These are phyloP conservation scores for Hemisphaericaspora nanyangensis DNA, from an alignment of 805 yeast genomes.

Conservation along the genomic window DNA sequence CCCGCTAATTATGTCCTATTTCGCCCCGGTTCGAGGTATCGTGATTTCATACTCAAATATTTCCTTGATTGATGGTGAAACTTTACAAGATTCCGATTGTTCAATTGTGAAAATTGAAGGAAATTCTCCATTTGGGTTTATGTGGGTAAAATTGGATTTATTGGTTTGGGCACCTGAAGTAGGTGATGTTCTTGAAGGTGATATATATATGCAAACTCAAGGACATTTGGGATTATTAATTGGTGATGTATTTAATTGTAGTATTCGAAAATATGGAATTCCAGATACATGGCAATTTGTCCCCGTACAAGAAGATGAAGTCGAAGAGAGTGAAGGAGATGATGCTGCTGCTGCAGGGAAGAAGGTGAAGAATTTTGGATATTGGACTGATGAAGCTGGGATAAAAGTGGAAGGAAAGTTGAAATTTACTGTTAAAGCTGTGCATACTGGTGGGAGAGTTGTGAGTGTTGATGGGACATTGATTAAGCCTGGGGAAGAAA, in stretches of 20 bases:
- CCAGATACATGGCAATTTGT: slow-evolving; percentile 86
- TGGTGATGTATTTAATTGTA: slow-evolving; percentile 93
- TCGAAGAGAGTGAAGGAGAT: slow-evolving; percentile 16
- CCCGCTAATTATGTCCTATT: slow-evolving; percentile 82
- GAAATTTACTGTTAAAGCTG: slow-evolving; percentile 65
- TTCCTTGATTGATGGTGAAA: slow-evolving; percentile 32
- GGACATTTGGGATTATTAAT: slow-evolving; percentile 89
- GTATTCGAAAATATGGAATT: slow-evolving; percentile 77
- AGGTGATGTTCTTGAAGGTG: slow-evolving; percentile 87
- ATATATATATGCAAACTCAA: slow-evolving; percentile 87
- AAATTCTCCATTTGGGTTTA: slow-evolving; percentile 82
- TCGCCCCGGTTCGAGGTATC: slow-evolving; percentile 70
- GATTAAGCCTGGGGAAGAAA: slow-evolving; percentile 53
- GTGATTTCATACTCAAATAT: slow-evolving; percentile 76
- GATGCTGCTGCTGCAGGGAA: slow-evolving; percentile 13
- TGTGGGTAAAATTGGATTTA: slow-evolving; percentile 82
- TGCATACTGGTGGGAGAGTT: slow-evolving; percentile 75
- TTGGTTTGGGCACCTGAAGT: slow-evolving; percentile 85
- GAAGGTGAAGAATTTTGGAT: slow-evolving; percentile 62
- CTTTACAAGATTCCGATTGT: slow-evolving; percentile 35
- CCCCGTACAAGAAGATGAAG: slow-evolving; percentile 70
- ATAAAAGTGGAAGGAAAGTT: slow-evolving; percentile 78
- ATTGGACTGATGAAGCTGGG: slow-evolving; percentile 81
- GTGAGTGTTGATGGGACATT: slow-evolving; percentile 89
- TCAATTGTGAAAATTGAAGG: slow-evolving; percentile 64